These are phyloP conservation scores for Fusarium anguioides DNA, from an alignment of 2,329 filamentous ascomycete species.

Conservation along the genomic window DNA sequence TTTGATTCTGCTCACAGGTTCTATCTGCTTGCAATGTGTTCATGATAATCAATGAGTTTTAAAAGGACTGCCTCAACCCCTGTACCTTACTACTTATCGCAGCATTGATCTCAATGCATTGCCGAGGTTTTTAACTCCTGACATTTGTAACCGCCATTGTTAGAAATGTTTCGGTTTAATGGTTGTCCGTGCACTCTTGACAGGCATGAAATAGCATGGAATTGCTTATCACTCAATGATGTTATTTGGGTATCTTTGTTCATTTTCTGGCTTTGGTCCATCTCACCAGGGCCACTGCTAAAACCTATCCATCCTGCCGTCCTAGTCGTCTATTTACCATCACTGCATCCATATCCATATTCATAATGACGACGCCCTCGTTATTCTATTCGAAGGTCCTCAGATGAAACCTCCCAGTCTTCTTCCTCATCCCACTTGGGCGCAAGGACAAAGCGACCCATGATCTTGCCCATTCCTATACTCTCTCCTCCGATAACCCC, in stretches of 20 bases:
- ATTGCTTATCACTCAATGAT: not conserved
- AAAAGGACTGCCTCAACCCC: not conserved
- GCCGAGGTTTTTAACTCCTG: not conserved
- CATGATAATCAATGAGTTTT: constrained; percentile 7
- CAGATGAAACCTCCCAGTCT: constrained; percentile 61
- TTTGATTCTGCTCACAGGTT: constrained; percentile 1
- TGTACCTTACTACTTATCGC: not conserved
- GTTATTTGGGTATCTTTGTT: constrained; percentile 30
- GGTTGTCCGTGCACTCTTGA: not conserved
- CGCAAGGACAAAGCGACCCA: constrained; percentile 70
- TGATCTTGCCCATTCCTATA: constrained; percentile 71
- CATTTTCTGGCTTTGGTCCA: not conserved
- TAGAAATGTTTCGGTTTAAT: not conserved
- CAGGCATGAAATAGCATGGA: not conserved
- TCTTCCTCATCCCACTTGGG: constrained; percentile 69
- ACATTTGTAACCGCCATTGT: not conserved
- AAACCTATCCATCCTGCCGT: not conserved
- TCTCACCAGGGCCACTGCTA: not conserved
- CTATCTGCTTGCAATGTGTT: constrained; percentile 11
- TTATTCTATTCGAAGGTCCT: constrained; percentile 47
- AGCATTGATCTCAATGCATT: not conserved
- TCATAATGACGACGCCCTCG: not conserved
- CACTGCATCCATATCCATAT: not conserved
- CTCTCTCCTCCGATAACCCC: constrained; percentile 61
- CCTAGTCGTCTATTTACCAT: not conserved